Percentiles rank a stretch among this genome's conserved stretches.
These are phyloP conservation scores for Hymenoscyphus salicellus DNA, from an alignment of 2,329 filamentous ascomycete species.

Conservation along the genomic window DNA sequence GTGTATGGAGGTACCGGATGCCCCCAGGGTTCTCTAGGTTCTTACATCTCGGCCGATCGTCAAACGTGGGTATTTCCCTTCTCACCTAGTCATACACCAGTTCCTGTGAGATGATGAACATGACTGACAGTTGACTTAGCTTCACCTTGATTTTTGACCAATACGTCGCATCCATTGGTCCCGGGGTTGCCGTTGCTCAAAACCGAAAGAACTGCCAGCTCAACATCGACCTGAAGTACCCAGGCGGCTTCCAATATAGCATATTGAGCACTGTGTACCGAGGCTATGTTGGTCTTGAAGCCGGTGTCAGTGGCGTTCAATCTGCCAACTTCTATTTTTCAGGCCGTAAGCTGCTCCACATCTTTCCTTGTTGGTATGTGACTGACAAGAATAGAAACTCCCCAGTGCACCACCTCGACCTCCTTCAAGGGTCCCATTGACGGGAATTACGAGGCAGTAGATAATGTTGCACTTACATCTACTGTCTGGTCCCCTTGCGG, in stretches of 20 bases:
- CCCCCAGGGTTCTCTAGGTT: constrained; percentile 21
- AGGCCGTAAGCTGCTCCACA: constrained; percentile 14
- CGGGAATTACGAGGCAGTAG: constrained; percentile 17
- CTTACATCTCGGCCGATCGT: constrained; percentile 23
- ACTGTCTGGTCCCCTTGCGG: constrained; percentile 26
- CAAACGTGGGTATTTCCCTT: constrained; percentile 19
- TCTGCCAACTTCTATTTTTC: constrained; percentile 26
- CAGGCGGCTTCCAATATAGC: constrained; percentile 26
- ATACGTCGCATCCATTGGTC: constrained; percentile 25
- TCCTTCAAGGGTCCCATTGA: constrained; percentile 21
- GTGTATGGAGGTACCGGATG: constrained; percentile 25
- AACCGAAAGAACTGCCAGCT: constrained; percentile 26
- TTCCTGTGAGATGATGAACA: neutral
- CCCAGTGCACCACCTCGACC: constrained; percentile 17
- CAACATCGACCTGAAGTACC: constrained; percentile 25
- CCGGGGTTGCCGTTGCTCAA: constrained; percentile 15
- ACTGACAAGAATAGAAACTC: constrained; percentile 13
- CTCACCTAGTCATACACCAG: neutral
- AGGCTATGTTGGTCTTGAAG: constrained; percentile 21
- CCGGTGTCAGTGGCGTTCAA: constrained; percentile 21
- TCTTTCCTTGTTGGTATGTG: neutral
- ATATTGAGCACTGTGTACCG: constrained; percentile 20
- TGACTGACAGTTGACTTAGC: constrained; percentile 6
- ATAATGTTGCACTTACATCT: constrained; percentile 20
- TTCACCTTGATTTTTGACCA: constrained; percentile 28